phyloP scores from a whole-genome alignment of 106 monocot species.

The Phalaenopsis equestris region DNA sequence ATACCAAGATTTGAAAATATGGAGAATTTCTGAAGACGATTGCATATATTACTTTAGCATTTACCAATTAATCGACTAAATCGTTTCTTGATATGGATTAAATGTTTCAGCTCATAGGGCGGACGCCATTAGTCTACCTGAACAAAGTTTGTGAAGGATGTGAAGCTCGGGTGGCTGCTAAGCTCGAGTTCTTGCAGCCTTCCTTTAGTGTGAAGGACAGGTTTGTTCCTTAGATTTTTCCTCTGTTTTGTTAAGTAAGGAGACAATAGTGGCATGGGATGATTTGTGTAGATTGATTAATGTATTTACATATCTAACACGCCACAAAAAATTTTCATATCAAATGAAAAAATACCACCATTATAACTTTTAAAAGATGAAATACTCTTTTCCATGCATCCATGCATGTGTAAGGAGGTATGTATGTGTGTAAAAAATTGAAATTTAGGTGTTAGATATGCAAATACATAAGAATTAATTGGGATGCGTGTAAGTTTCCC shows the following conservation, averaged over 20 bases:
- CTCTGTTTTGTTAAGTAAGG: neutral
- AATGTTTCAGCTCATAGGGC: slow-evolving; percentile 60
- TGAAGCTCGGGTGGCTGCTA: slow-evolving; percentile 57
- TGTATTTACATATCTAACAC: no score
- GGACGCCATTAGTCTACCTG: slow-evolving; percentile 71
- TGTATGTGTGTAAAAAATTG: no score
- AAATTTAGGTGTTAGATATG: no score
- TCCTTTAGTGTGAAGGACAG: slow-evolving; percentile 82
- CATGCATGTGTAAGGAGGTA: no score
- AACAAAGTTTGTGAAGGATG: slow-evolving; percentile 83
- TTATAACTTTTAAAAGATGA: no score
- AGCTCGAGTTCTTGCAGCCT: slow-evolving; percentile 76
- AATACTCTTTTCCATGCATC: no score
- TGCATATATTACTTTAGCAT: neutral
- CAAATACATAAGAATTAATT: no score
- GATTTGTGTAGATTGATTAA: neutral
- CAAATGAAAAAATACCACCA: no score
- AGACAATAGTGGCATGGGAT: neutral
- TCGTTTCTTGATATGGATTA: neutral
- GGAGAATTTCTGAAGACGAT: neutral
- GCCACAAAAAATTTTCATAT: no score
- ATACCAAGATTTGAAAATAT: neutral
- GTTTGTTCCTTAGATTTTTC: slow-evolving; percentile 14
- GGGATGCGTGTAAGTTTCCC: no score
- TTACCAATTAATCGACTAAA: neutral